A percentile compares a stretch with the other conserved stretches of the same genome.
phyloP scores from a whole-genome alignment of 306 rosid genomes.

The Cicer cuneatum region DNA sequence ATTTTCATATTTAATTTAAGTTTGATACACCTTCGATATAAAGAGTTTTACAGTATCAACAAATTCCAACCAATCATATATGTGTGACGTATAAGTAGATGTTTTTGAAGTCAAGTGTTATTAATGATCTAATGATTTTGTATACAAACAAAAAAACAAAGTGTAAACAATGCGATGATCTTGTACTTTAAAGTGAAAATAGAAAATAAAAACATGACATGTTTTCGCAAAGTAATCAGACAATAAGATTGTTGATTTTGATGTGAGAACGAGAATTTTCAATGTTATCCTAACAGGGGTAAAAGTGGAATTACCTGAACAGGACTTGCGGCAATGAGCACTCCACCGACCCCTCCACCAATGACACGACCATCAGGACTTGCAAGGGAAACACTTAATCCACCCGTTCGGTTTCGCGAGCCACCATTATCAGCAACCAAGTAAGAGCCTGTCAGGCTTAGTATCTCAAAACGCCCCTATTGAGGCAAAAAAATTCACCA shows the following conservation, averaged over 20 bases:
- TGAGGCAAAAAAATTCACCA: slow-evolving; percentile 41
- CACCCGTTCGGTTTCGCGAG: slow-evolving; percentile 72
- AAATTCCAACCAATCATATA: neutral
- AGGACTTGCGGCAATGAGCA: slow-evolving; percentile 84
- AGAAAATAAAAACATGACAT: neutral
- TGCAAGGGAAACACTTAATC: slow-evolving; percentile 82
- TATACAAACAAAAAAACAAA: neutral
- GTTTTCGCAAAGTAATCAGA: neutral
- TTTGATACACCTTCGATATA: neutral
- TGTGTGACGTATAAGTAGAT: no score
- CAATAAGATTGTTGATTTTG: neutral
- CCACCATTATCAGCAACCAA: slow-evolving; percentile 65
- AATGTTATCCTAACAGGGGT: slow-evolving; percentile 15
- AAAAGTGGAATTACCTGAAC: slow-evolving; percentile 71
- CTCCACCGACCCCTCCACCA: slow-evolving; percentile 91
- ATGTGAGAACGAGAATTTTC: neutral
- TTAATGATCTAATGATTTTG: no score
- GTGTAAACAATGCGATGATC: neutral
- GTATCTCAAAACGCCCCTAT: slow-evolving; percentile 93
- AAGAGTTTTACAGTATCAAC: neutral
- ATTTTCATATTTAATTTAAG: no score
- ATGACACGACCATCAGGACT: slow-evolving; percentile 92
- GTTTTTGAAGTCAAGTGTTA: no score
- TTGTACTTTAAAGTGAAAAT: neutral
- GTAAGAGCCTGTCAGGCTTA: slow-evolving; percentile 87